Evolutionary conservation across 257 asterid species (phyloP).

Genomic region (Cordia subcordata): DNA sequence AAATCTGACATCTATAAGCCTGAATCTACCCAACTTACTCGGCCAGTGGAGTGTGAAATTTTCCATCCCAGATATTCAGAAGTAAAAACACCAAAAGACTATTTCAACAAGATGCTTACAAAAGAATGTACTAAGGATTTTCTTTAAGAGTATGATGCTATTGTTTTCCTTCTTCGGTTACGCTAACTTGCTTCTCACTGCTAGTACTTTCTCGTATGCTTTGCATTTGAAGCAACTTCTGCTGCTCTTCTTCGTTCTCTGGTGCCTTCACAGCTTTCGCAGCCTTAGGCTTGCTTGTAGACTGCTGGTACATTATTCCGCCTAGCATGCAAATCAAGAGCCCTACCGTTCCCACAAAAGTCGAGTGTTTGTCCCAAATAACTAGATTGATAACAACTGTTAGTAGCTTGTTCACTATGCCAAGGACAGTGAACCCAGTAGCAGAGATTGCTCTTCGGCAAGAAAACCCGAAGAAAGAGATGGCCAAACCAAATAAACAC

Average conservation of each 20-base stretch:
- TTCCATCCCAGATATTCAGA: slow-evolving; percentile 1
- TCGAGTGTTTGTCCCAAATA: slow-evolving; percentile 91
- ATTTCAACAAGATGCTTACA: neutral
- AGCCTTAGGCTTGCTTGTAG: slow-evolving; percentile 54
- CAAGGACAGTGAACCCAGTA: slow-evolving; percentile 93
- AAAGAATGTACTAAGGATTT: slow-evolving; percentile 6
- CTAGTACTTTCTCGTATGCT: slow-evolving; percentile 27
- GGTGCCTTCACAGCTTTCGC: slow-evolving; percentile 34
- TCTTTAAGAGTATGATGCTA: slow-evolving; percentile 17
- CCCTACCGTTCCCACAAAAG: slow-evolving; percentile 78
- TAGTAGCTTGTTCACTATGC: slow-evolving; percentile 84
- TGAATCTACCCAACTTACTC: neutral
- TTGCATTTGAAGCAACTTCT: slow-evolving; percentile 77
- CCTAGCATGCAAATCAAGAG: slow-evolving; percentile 89
- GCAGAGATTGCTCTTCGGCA: slow-evolving; percentile 93
- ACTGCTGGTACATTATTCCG: slow-evolving; percentile 83
- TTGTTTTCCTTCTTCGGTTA: slow-evolving; percentile 40
- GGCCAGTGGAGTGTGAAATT: neutral
- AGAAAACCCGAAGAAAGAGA: slow-evolving; percentile 92
- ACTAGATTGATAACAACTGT: slow-evolving; percentile 86
- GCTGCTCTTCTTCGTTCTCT: slow-evolving; percentile 59
- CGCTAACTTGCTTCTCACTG: slow-evolving; percentile 30
- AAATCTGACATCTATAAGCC: neutral
- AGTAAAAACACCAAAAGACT: neutral
- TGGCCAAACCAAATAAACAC: slow-evolving; percentile 83